Percentiles rank a stretch among this genome's conserved stretches.
These are phyloP conservation scores for Euclidium syriacum DNA, from an alignment of 345 rosid species.

Conservation along the genomic window DNA sequence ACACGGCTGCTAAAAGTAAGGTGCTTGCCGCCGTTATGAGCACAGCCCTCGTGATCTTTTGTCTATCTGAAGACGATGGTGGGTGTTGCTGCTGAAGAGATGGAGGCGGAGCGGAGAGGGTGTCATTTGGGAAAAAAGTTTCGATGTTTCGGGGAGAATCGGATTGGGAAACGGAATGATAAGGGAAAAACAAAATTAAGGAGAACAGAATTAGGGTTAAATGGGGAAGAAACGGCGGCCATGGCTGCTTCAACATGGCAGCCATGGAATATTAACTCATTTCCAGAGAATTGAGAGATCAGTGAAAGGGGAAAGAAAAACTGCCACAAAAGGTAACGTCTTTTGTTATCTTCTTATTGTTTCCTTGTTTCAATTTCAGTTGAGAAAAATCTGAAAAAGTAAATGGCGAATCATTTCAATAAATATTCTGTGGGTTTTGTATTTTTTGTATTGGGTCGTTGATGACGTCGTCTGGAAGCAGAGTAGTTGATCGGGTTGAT, in stretches of 20 bases:
- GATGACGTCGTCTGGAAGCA: constrained; percentile 10
- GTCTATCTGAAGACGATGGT: constrained; percentile 4
- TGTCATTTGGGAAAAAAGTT: constrained; percentile 42
- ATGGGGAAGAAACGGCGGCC: constrained; percentile 18
- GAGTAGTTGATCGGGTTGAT: constrained; percentile 28
- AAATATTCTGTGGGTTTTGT: background rate
- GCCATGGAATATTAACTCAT: constrained; percentile 35
- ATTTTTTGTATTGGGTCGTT: constrained; percentile 3
- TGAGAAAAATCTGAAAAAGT: background rate
- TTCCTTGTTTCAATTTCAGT: background rate
- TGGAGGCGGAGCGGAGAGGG: constrained; percentile 23
- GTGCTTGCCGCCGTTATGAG: constrained; percentile 64
- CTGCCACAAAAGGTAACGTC: background rate
- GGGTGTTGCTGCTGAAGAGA: constrained; percentile 13
- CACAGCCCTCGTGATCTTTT: constrained; percentile 50
- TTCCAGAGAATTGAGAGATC: background rate
- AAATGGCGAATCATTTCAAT: background rate
- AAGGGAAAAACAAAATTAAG: constrained; percentile 13
- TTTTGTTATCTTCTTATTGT: background rate
- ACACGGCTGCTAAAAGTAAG: constrained; percentile 40
- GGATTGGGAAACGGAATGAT: constrained; percentile 35
- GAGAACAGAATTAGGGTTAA: constrained; percentile 9
- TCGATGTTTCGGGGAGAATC: constrained; percentile 56
- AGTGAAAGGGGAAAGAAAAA: background rate
- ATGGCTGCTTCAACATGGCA: constrained; percentile 38